Conservation (phyloP, 1,284 basidiomycete species). For the Tylopilus sp. region DNA sequence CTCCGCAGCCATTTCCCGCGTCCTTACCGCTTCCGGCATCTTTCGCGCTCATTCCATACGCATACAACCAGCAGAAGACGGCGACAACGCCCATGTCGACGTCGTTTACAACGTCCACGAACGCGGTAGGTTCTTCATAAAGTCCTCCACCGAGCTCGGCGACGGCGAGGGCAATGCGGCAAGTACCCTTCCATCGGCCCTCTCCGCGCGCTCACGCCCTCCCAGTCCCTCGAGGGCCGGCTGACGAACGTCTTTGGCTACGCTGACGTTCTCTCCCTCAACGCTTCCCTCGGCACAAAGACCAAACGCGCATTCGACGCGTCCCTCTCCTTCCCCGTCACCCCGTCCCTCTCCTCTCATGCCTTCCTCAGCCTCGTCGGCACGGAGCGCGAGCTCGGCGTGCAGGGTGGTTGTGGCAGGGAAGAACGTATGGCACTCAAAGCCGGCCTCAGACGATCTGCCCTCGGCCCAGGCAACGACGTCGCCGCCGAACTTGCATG, state of each 20-base stretch:
- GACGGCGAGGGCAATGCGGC: constrained; percentile 91
- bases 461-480: constrained; percentile 50
- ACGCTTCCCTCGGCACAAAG: constrained; percentile 82
- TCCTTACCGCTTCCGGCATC: constrained; percentile 69
- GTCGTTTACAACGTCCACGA: constrained; percentile 79
- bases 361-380: constrained; percentile 27
- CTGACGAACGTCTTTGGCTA: constrained; percentile 90
- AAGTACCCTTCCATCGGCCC: constrained; percentile 35
- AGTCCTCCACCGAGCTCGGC: constrained; percentile 89
- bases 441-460: constrained; percentile 11
- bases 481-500: constrained; percentile 78
- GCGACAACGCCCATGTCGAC: constrained; percentile 66
- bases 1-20: constrained; percentile 60
- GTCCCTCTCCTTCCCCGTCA: constrained; percentile 55
- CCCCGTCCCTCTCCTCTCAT: constrained; percentile 51
- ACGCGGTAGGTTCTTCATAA: constrained; percentile 75
- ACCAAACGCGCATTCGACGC: constrained; percentile 83
- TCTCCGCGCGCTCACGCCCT: constrained; percentile 2
- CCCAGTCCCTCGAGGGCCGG: constrained; percentile 71
- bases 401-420: constrained; percentile 21
- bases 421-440: constrained; percentile 27
- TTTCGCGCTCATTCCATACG: constrained; percentile 71
- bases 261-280: constrained; percentile 85
- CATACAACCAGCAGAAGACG: constrained; percentile 62
- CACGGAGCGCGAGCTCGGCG: constrained; percentile 30